Evolutionary conservation across 768 basidiomycete genomes (phyloP), one percentile per base, ranked within the genome.

Genomic region (Dacryopinax primogenitus): DNA sequence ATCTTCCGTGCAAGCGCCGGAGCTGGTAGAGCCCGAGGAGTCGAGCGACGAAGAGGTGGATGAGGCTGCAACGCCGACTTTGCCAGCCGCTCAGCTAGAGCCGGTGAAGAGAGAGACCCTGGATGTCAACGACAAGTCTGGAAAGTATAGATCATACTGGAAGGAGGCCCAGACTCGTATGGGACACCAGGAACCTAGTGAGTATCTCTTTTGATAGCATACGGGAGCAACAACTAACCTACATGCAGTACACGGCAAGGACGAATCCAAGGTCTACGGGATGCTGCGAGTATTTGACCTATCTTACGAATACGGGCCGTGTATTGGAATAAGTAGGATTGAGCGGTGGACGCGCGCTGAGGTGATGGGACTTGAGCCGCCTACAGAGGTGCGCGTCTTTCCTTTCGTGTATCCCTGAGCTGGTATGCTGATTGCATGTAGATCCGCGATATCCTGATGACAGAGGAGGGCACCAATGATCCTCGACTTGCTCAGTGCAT

Each of bases 271-370:
- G 68, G 78, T 90, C 3, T 81, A 88, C 66, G 80, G 87, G 47
- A 87, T 90, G 62, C 81, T 92, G 28, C 83, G 86, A 13, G 81
- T 84, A n/a, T 91, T 91, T 69, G 91, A 92, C 71, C 75, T 88
- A 85, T 82, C 85, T 1, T 87, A 86, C 65, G 84, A 89, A 68
- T 93, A 85, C 71, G 91, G 90, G 0, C 90, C 90, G 1, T 90
- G 86, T 68, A 76, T 86, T 23, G 88, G 90, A 0, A 80, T 90
- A 64, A 82, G 84, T n/a, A 84, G 93, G 32, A 75, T 95, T 15
- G 84, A 93, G 67, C 80, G 94, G 37, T 97, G 92, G 91, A 83
- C 93, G 71, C 80, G 93, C 62, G 94, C 94, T 0, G 73, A 85
- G 30, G 79, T 80, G 11, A 78, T 94, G 47, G 91, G 91, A 1